Evolutionary conservation across 768 basidiomycete species (phyloP).

Genomic region (Collybia sp.): DNA sequence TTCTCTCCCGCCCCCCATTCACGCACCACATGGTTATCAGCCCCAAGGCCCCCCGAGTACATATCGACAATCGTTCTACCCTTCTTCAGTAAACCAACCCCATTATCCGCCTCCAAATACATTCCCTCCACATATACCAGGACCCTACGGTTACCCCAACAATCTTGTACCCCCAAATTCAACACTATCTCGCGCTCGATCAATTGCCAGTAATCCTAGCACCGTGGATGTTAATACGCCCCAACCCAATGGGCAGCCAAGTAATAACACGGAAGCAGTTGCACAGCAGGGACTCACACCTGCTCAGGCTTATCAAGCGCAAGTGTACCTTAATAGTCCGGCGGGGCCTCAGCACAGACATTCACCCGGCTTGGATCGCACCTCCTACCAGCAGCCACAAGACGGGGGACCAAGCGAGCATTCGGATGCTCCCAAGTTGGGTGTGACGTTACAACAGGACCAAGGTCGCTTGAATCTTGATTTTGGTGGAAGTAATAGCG

Average conservation of each 20-base stretch:
- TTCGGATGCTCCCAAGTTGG: slow-evolving; percentile 30
- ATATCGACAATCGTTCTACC: slow-evolving; percentile 37
- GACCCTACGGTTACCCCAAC: slow-evolving; percentile 17
- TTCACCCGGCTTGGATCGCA: slow-evolving; percentile 21
- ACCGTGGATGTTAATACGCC: slow-evolving; percentile 39
- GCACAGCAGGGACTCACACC: slow-evolving; percentile 58
- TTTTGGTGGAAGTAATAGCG: slow-evolving; percentile 36
- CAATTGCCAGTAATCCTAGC: slow-evolving; percentile 39
- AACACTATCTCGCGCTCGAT: slow-evolving; percentile 42
- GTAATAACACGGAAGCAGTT: slow-evolving; percentile 36
- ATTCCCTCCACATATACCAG: slow-evolving; percentile 19
- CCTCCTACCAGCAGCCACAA: slow-evolving; percentile 13
- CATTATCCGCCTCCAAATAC: slow-evolving; percentile 21
- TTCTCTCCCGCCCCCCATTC: slow-evolving; percentile 25
- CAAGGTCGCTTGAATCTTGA: slow-evolving; percentile 57
- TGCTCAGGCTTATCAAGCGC: slow-evolving; percentile 79
- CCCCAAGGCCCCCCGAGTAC: slow-evolving; percentile 13
- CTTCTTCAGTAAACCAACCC: slow-evolving; percentile 19
- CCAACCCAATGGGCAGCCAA: slow-evolving; percentile 45
- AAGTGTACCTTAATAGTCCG: slow-evolving; percentile 52
- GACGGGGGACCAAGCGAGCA: slow-evolving; percentile 17
- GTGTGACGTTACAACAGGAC: slow-evolving; percentile 44
- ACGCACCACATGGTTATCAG: slow-evolving; percentile 11
- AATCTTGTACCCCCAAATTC: slow-evolving; percentile 35
- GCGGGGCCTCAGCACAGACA: slow-evolving; percentile 21